Percentiles rank a stretch among this genome's conserved stretches.
Evolutionary conservation across 2,329 filamentous ascomycete species (phyloP).

Genomic region (Scolecobasidium constrictum): DNA sequence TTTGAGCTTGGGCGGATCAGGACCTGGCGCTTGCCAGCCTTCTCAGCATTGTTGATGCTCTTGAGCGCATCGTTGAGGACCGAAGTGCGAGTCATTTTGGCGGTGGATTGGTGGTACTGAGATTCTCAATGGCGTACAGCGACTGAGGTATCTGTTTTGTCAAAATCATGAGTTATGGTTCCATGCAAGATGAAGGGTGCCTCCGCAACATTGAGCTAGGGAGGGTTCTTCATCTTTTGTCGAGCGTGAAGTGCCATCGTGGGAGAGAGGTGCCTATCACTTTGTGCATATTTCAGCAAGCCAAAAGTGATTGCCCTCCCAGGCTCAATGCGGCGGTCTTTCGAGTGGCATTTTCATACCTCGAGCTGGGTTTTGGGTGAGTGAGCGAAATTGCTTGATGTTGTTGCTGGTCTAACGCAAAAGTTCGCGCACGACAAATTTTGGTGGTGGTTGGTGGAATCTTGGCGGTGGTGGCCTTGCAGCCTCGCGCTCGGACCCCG

Average conservation of each 20-base stretch:
- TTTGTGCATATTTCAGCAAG: no score
- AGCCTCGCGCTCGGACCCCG: background rate
- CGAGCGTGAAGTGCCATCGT: constrained; percentile 14
- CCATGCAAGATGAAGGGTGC: constrained; percentile 60
- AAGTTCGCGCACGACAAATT: background rate
- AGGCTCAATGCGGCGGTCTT: background rate
- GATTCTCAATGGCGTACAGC: constrained; percentile 64
- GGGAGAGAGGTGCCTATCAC: background rate
- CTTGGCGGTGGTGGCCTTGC: background rate
- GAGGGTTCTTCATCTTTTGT: constrained; percentile 60
- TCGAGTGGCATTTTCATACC: background rate
- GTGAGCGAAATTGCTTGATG: background rate
- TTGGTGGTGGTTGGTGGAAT: background rate
- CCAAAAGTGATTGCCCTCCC: constrained; percentile 1
- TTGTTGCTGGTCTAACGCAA: background rate
- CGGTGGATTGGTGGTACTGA: constrained; percentile 51
- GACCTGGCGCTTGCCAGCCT: constrained; percentile 98
- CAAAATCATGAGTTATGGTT: constrained; percentile 48
- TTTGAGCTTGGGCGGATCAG: constrained; percentile 96
- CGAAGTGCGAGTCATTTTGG: constrained; percentile 97
- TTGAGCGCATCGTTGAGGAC: constrained; percentile 99
- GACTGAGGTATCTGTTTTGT: constrained; percentile 49
- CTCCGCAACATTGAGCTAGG: constrained; percentile 36
- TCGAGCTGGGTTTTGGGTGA: background rate
- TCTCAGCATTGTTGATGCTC: constrained; percentile 99